Evolutionary conservation across 169 alveolate species (phyloP), one percentile per base, ranked within the genome.

Genomic region (Cryptosporidium muris): DNA sequence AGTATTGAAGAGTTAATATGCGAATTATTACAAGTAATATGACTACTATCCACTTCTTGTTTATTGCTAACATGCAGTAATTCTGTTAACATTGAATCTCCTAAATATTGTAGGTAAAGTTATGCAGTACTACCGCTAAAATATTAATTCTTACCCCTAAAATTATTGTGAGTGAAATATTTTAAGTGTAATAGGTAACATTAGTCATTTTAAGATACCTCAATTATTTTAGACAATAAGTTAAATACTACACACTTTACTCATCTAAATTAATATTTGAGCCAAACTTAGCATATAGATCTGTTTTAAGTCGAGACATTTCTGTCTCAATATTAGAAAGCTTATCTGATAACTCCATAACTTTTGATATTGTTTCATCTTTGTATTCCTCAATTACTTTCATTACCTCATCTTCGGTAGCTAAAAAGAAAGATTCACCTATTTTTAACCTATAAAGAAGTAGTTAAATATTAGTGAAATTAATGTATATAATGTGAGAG

Each of bases 261-360:
- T 74, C 85, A 12, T 74, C 85, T 8, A 74, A 52, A 54, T 74
- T 74, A 38, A 74, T 74, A 25, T 74, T 74, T 38, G 85, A 74
- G 16, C 85, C 85, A 38, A 74, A 74, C 42, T 74, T 74, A 45
- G 60, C 74, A 60, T 74, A 74, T 42, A 74, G 47, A 60, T 54
- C 67, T 5, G 51, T 60, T 63, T 74, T 74, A 14, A 74, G 40
- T 34, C 45, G 40, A 12, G 40, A 48, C 85, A 74, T 74, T 60
- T 74, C 85, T 49, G 40, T 51, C 45, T 58, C 53, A 14, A 74
- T 62, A 4, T 38, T 34, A 12, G 68, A 58, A 3, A 74, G 37
- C 25, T 74, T 63, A 6, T 42, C 40, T 9, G 85, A 74, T 25
- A 74, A 40, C 11, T 45, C 60, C 7, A 58, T 53, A 25, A 74